Base-by-base conservation (phyloP, 371 early-diverging fungal genomes). In the Phascolomyces articulosus region DNA sequence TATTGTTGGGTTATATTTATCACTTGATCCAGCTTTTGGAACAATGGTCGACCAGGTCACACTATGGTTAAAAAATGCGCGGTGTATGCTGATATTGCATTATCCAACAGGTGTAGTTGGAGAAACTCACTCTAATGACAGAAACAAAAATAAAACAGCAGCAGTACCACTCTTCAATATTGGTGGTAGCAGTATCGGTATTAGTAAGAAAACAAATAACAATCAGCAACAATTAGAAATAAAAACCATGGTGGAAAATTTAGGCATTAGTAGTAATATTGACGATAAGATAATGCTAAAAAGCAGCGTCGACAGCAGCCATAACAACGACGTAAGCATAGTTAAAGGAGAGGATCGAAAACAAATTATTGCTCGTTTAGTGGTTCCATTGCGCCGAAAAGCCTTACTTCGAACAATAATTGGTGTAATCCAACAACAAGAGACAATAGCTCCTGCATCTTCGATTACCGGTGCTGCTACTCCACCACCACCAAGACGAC, bases 341-440 rank as follows among this genome's bases (percentile, higher is more conserved):
- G 34, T 34, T 11, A 34, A 34, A 34, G 11, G 11, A 34, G 34
- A 34, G 0, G 0, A 6, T 11, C 34, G 11, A 34, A 34, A 31
- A 27, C 27, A 65, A 41, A 74, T 77, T n/a, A 63, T 79, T 1
- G 62, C 74, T 27, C 70, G 84, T 21, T 74, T 86, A 71, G 74
- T 83, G 34, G 80, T 82, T 8, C 86, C 86, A 3, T 71, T 84
- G 20, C 70, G 86, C 9, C 82, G 86, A 20, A 57, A 75, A 7
- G 83, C 81, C 41, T 48, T 86, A 4, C 44, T 83, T 28, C 73
- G 69, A n/a, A 66, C 73, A 0, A 69, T 80, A 27, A 73, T 67
- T 26, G 75, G 73, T 10, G 38, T 70, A 10, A 28, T 20, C 10
- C 41, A 24, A 24, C 48, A 20, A 20, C 10, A 38, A 27, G n/a